Evolutionary conservation across 108 stramenopile species (phyloP).

Genomic region (Conticribra guillardii): DNA sequence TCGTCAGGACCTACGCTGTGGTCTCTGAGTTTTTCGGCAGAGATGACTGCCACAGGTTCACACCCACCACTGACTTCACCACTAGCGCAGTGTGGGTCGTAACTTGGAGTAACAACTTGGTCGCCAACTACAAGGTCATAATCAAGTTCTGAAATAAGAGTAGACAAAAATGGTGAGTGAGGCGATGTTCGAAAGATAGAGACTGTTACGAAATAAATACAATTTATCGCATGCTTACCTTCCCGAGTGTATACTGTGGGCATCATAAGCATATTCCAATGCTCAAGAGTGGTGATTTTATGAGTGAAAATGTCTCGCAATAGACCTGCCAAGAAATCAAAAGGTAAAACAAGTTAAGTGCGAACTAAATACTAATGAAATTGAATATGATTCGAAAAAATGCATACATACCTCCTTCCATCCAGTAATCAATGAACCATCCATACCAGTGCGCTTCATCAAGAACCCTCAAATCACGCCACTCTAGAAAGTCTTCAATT

Average conservation of each 20-base stretch:
- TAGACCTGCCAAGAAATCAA: constrained; percentile 5
- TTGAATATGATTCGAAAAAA: neutral
- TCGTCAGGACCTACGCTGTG: constrained; percentile 26
- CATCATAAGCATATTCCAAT: constrained; percentile 48
- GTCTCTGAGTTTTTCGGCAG: constrained; percentile 44
- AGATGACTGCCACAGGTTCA: constrained; percentile 39
- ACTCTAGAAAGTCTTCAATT: constrained; percentile 13
- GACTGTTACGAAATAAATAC: neutral
- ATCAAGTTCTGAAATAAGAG: constrained; percentile 12
- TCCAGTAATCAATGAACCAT: constrained; percentile 51
- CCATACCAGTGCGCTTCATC: constrained; percentile 48
- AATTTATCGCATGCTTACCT: neutral
- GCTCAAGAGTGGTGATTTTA: constrained; percentile 35
- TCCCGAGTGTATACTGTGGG: constrained; percentile 18
- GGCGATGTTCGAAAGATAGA: neutral
- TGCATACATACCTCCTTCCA: constrained; percentile 25
- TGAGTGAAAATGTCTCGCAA: constrained; percentile 43
- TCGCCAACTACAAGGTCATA: constrained; percentile 31
- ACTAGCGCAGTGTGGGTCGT: constrained; percentile 39
- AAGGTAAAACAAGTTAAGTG: neutral
- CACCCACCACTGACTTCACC: constrained; percentile 25
- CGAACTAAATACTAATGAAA: neutral
- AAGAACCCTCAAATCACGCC: constrained; percentile 37
- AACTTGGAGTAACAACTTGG: constrained; percentile 26
- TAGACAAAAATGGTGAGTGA: neutral